Evolutionary conservation across 2,329 filamentous ascomycete species (phyloP).

Genomic region (Cytospora schulzeri): DNA sequence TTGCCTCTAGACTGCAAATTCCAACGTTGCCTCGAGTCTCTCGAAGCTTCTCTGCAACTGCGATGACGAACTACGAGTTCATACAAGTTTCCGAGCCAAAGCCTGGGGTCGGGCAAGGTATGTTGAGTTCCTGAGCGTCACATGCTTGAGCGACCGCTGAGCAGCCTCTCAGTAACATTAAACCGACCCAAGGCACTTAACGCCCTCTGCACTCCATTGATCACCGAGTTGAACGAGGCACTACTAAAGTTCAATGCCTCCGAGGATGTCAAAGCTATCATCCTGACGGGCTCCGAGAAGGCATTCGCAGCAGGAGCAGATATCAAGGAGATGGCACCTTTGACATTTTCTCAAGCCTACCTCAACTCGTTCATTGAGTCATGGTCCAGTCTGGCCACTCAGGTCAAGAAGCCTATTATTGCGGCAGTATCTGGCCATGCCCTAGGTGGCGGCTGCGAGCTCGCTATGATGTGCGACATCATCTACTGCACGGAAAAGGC

Average conservation of each 20-base stretch:
- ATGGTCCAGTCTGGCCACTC: slow-evolving; percentile 84
- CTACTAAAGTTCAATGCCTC: slow-evolving; percentile 71
- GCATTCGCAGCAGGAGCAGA: slow-evolving; percentile 96
- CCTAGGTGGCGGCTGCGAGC: slow-evolving; percentile 91
- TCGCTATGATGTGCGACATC: slow-evolving; percentile 97
- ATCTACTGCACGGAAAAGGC: slow-evolving; percentile 85
- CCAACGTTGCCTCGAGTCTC: slow-evolving; percentile 58
- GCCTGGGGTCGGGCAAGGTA: slow-evolving; percentile 89
- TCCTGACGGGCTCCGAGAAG: slow-evolving; percentile 85
- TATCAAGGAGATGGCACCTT: slow-evolving; percentile 97
- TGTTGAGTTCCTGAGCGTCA: slow-evolving; percentile 29
- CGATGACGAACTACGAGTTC: slow-evolving; percentile 67
- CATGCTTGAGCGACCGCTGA: slow-evolving; percentile 6
- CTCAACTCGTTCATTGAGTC: slow-evolving; percentile 89
- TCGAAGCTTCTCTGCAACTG: slow-evolving; percentile 53
- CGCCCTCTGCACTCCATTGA: slow-evolving; percentile 87
- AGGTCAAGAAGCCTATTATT: slow-evolving; percentile 91
- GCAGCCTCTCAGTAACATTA: slow-evolving; percentile 69
- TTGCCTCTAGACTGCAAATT: slow-evolving; percentile 61
- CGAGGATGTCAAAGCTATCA: slow-evolving; percentile 70
- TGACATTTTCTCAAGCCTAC: slow-evolving; percentile 88
- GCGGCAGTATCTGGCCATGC: slow-evolving; percentile 94
- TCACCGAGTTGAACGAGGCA: slow-evolving; percentile 83
- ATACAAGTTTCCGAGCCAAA: slow-evolving; percentile 81
- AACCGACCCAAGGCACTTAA: slow-evolving; percentile 96